A percentile compares a stretch with the other conserved stretches of the same genome.
These are phyloP conservation scores for Scheffersomyces titani DNA, from an alignment of 1,139 yeast genomes.

Conservation along the genomic window DNA sequence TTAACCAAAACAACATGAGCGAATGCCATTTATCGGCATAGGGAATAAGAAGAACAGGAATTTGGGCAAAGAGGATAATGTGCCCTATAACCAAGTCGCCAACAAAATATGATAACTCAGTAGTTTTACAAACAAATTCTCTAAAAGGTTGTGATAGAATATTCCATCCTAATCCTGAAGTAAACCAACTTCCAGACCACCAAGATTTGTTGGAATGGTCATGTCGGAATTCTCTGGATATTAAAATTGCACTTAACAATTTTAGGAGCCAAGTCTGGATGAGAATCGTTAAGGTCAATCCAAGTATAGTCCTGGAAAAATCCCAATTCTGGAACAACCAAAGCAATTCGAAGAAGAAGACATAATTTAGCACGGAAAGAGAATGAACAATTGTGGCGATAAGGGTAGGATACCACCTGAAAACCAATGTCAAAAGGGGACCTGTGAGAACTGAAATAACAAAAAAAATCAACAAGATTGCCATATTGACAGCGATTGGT, in stretches of 20 bases:
- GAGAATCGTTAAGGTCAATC: slow-evolving; percentile 39
- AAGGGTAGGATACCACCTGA: slow-evolving; percentile 41
- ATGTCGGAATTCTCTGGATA: slow-evolving; percentile 53
- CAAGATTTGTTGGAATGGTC: slow-evolving; percentile 56
- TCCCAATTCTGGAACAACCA: slow-evolving; percentile 58
- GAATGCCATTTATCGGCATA: slow-evolving; percentile 76
- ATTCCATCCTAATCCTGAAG: slow-evolving; percentile 53
- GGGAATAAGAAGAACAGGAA: slow-evolving; percentile 57
- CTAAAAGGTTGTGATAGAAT: slow-evolving; percentile 54
- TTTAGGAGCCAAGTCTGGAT: slow-evolving; percentile 50
- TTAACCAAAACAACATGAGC: slow-evolving; percentile 77
- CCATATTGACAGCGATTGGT: slow-evolving; percentile 50
- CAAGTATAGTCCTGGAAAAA: slow-evolving; percentile 49
- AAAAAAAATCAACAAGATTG: slow-evolving; percentile 38
- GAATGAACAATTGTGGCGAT: slow-evolving; percentile 48
- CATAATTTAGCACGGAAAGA: slow-evolving; percentile 42
- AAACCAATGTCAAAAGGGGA: slow-evolving; percentile 40
- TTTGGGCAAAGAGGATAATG: slow-evolving; percentile 47
- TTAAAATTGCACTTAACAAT: slow-evolving; percentile 34
- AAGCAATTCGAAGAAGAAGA: slow-evolving; percentile 48
- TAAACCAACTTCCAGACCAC: slow-evolving; percentile 72
- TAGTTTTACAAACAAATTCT: slow-evolving; percentile 54
- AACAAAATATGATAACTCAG: slow-evolving; percentile 57
- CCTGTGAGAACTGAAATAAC: slow-evolving; percentile 46
- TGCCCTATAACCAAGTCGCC: slow-evolving; percentile 57